Conservation (phyloP, 768 basidiomycete species). For the Jaapia argillacea region DNA sequence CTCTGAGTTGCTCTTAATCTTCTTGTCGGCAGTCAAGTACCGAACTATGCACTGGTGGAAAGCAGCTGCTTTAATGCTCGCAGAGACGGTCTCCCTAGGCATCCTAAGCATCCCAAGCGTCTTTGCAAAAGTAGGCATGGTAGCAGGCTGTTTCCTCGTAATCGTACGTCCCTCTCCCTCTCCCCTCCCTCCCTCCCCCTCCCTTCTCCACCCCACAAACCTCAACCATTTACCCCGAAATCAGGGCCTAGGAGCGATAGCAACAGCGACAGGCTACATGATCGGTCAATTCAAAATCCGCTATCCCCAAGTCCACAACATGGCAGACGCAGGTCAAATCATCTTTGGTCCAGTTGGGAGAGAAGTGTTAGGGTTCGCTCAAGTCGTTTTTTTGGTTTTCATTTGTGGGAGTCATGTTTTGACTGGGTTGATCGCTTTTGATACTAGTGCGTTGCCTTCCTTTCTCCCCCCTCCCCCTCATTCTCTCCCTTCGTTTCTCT, state of each 20-base stretch:
- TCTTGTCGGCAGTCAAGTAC: conserved; percentile 15
- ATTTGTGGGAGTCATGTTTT: conserved; percentile 20
- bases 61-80: conserved; percentile 21
- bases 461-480: too few relatives aligned
- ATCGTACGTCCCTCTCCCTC: conserved; percentile 8
- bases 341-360: conserved; percentile 18
- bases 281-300: conserved; percentile 20
- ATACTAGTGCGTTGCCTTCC: conserved; percentile 19
- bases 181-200: neutral
- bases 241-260: conserved; percentile 15
- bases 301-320: conserved; percentile 22
- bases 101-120: conserved; percentile 19
- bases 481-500: too few relatives aligned
- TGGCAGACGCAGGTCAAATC: conserved; percentile 21
- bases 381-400: conserved; percentile 19
- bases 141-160: conserved; percentile 16
- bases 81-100: conserved; percentile 20
- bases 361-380: conserved; percentile 19
- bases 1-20: too few relatives aligned
- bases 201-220: too few relatives aligned
- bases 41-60: conserved; percentile 23
- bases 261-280: conserved; percentile 17
- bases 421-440: conserved; percentile 20
- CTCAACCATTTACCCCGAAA: neutral
- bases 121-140: conserved; percentile 17